A percentile compares a stretch with the other conserved stretches of the same genome.
Evolutionary conservation across 2,329 filamentous ascomycete genomes (phyloP).

Genomic region (Aspergillus fischeri): DNA sequence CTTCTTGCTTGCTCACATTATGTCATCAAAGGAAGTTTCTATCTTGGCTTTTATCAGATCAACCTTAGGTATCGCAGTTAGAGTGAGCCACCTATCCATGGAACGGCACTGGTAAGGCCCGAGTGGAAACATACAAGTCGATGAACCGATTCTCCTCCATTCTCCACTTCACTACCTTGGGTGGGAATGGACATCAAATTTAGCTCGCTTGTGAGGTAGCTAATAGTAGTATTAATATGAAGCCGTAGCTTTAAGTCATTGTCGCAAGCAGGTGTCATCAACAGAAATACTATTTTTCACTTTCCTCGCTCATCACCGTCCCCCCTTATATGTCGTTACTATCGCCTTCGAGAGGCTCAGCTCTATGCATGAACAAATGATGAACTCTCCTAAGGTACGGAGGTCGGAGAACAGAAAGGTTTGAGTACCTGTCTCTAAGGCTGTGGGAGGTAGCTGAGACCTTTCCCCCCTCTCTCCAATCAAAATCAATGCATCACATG

Average conservation of each 20-base stretch:
- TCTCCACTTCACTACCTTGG: background rate
- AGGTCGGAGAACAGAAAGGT: background rate
- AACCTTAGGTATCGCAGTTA: background rate
- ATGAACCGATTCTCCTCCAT: background rate
- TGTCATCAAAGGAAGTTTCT: background rate
- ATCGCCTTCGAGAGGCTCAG: background rate
- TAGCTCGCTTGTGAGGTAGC: background rate
- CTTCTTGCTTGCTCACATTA: background rate
- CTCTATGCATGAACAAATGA: background rate
- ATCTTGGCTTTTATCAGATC: background rate
- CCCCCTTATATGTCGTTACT: background rate
- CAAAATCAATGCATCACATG: background rate
- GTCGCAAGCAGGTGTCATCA: background rate
- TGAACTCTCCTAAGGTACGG: background rate
- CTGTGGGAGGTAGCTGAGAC: background rate
- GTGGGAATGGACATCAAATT: background rate
- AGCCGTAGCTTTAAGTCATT: background rate
- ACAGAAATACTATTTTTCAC: background rate
- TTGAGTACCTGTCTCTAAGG: background rate
- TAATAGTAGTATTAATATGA: background rate
- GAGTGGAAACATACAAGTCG: background rate
- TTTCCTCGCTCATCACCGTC: background rate
- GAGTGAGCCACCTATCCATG: background rate
- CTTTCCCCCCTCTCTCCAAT: background rate
- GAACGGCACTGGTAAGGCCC: background rate